Evolutionary conservation across 192 early-diverging fungal species (phyloP), one percentile per base, ranked within the genome.

Genomic region (Coemansia umbellata): DNA sequence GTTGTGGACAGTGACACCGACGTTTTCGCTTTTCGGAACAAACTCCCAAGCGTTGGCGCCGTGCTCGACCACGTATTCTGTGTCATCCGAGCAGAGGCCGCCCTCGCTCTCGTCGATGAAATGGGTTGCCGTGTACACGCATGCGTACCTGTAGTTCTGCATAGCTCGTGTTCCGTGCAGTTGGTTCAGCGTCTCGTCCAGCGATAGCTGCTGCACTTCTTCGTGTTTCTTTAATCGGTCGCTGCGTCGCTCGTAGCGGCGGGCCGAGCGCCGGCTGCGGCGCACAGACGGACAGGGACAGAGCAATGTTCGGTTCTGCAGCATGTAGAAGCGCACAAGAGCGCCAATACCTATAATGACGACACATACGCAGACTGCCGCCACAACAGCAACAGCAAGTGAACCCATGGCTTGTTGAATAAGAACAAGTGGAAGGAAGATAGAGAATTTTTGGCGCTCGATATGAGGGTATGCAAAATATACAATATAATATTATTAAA

Each of bases 71-170:
- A 76, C 62, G 21, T 53, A 53, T 21, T 76, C 73, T 14, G 56
- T 42, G 21, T 69, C 73, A 26, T 48, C 43, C 22, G 37, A 39
- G 35, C 50, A 44, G 31, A 76, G 56, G n/a, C 26, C 28, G 14
- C 66, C 73, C 31, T 69, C 57, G 50, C 61, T 58, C 24, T 68
- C 63, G 66, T 76, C 73, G 28, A 61, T 53, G 19, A 62, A 57
- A 41, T 76, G 66, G 9, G 71, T 68, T 23, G 76, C 70, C 58
- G 81, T 75, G 59, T 80, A 89, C 31, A 79, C 85, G 51, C 66
- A 48, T 3, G 72, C 71, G 19, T 69, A 69, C 3, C 42, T 45
- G 50, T 80, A 63, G 50, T 70, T 71, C 2, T 58, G 57, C 37
- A 42, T 21, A 11, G 67, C 71, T 5, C 64, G 59, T 15, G 24